Evolutionary conservation across 179 eudicot genomes (phyloP), one percentile per base, ranked within the genome.

Genomic region (Beta macrorhiza): DNA sequence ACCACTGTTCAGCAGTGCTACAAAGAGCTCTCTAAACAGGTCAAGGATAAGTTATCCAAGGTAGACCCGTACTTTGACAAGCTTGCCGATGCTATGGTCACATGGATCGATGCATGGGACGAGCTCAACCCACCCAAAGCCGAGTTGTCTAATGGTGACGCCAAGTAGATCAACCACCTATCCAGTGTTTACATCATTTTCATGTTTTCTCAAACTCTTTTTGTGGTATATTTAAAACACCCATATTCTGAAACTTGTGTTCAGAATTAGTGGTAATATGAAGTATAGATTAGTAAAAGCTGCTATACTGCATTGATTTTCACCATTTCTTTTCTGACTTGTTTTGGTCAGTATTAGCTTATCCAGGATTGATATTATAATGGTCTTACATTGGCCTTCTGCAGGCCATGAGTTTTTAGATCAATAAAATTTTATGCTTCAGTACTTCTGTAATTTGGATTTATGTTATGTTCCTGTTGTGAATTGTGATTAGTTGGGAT

Each of bases 21-120:
- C 80, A 78, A 88, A 25, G 94, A 90, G 79, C 91, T 92, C 0
- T 82, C 94, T 0, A 92, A 87, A 77, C 90, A 84, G 59, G 97
- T 92, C 19, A 89, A 90, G 89, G 94, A 87, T 3, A 91, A 92
- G 90, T 91, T 92, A 0, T 77, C 93, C 47, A 91, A 90, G 65
- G 37, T 91, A 9, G 97, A 92, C 69, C 85, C 87, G 0, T 92
- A 91, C 88, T 92, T 92, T 20, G 89, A 88, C 83, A 90, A 92
- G 92, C 90, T 92, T 5, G 89, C 87, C 0, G 97, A 92, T 63
- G 97, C 94, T 69, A 92, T 92, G 94, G 90, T 90, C 69, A 92
- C 93, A 3, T 92, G 97, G 97, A 92, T 91, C 22, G 92, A 91
- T 70, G 94, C 97, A 0, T 91, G 93, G 94, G 97, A 92, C 5